These are phyloP conservation scores for Quercus lobata DNA, from an alignment of 331 rosid species.

Conservation along the genomic window DNA sequence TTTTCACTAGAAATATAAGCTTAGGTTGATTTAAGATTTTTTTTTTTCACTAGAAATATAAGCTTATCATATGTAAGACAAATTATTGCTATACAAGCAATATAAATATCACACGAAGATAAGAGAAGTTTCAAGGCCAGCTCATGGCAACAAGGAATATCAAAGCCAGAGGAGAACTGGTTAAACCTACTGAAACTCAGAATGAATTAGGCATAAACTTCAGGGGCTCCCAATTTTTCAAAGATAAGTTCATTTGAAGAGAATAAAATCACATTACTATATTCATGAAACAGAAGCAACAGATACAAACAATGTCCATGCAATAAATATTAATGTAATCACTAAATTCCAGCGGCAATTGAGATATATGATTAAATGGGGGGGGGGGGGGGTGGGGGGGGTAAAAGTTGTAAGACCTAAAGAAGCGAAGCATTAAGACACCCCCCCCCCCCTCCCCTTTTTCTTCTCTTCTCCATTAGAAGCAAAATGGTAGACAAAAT, in stretches of 20 bases:
- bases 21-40: too few relatives aligned
- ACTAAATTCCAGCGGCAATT: background rate
- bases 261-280: constrained; percentile 5
- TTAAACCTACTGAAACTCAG: background rate
- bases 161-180: background rate
- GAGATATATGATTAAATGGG: background rate
- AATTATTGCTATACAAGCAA: constrained; percentile 3
- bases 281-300: background rate
- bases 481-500: too few relatives aligned
- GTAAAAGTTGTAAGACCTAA: background rate
- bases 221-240: background rate
- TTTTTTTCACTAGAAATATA: background rate
- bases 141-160: background rate
- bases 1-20: background rate
- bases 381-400: too few relatives aligned
- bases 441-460: background rate
- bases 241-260: background rate
- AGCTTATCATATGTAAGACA: background rate
- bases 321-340: background rate
- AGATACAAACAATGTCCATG: background rate
- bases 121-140: constrained; percentile 1
- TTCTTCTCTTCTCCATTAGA: background rate
- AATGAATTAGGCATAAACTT: constrained; percentile 9
- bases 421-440: background rate
- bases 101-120: background rate